A percentile compares a stretch with the other conserved stretches of the same genome.
Conservation (phyloP, 345 rosid genomes). For the Rubroshorea leprosula region DNA sequence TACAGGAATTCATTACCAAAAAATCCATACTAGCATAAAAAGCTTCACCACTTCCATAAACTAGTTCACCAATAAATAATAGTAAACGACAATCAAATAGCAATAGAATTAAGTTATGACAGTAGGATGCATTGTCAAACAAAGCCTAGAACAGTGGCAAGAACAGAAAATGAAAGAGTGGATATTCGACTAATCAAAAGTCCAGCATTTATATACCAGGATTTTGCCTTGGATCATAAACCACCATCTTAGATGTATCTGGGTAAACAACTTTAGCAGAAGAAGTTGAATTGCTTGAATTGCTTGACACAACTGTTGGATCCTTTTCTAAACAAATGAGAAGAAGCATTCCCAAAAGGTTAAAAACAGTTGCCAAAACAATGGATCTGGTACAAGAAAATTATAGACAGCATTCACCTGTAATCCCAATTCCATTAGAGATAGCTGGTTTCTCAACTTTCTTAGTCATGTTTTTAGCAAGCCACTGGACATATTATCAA, state of each 20-base stretch:
- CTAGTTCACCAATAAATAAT: too few species aligned
- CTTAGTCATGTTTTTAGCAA: constrained; percentile 59
- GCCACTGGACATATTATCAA: constrained; percentile 46
- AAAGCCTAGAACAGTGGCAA: too few species aligned
- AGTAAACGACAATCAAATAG: too few species aligned
- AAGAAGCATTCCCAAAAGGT: constrained; percentile 9
- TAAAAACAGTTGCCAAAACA: constrained; percentile 8
- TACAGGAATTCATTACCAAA: too few species aligned
- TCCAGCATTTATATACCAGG: constrained; percentile 38
- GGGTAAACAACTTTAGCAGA: constrained; percentile 54
- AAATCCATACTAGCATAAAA: too few species aligned
- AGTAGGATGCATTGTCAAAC: too few species aligned
- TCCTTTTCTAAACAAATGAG: constrained; percentile 29
- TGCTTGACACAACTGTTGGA: constrained; percentile 30
- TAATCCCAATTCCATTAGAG: constrained; percentile 36
- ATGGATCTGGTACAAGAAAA: constrained; percentile 3
- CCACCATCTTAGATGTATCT: constrained; percentile 62
- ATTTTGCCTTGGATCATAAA: constrained; percentile 71
- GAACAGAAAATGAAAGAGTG: background rate
- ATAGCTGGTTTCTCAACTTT: constrained; percentile 57
- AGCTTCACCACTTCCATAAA: too few species aligned
- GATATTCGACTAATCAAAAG: background rate
- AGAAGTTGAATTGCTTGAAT: constrained; percentile 31
- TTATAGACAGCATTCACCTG: constrained; percentile 32
- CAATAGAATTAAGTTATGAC: too few species aligned